Percentiles rank a stretch among this genome's conserved stretches.
These are phyloP conservation scores for Pyracantha coccinea DNA, from an alignment of 331 rosid genomes.

Conservation along the genomic window DNA sequence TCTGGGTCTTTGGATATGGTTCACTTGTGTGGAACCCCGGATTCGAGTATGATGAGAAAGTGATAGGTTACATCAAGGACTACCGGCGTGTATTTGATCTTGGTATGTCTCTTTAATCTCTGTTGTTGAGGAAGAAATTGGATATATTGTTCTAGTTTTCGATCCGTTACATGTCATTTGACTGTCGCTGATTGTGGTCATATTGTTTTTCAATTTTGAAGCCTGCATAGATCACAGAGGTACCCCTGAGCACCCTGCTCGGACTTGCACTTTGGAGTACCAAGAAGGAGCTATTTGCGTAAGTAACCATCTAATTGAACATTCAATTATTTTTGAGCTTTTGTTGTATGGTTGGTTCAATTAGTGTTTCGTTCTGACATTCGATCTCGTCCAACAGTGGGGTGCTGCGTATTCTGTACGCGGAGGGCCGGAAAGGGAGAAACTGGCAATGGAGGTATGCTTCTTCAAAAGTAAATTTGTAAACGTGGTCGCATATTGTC, in stretches of 20 bases:
- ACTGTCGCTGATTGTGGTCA: not conserved
- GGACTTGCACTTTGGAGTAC: constrained; percentile 82
- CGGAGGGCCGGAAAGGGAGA: constrained; percentile 82
- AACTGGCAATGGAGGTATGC: constrained; percentile 70
- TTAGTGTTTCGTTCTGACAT: not conserved
- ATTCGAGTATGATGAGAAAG: constrained; percentile 71
- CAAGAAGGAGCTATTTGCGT: constrained; percentile 78
- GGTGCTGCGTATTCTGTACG: constrained; percentile 79
- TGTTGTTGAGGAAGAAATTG: not conserved
- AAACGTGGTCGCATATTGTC: not conserved
- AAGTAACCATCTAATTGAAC: constrained; percentile 15
- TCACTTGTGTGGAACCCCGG: constrained; percentile 98
- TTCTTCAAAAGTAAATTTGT: not conserved
- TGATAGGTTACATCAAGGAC: constrained; percentile 75
- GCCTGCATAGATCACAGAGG: constrained; percentile 97
- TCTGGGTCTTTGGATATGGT: constrained; percentile 98
- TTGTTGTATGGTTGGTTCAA: not conserved
- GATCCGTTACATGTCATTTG: not conserved
- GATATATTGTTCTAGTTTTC: not conserved
- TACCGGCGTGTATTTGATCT: constrained; percentile 91
- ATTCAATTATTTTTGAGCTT: not conserved
- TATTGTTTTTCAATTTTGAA: constrained; percentile 12
- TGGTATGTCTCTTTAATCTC: constrained; percentile 34
- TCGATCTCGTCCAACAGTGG: constrained; percentile 46
- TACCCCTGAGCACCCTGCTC: constrained; percentile 84